phyloP scores from a whole-genome alignment of 768 basidiomycete species.

The Kwoniella newhampshirensis region DNA sequence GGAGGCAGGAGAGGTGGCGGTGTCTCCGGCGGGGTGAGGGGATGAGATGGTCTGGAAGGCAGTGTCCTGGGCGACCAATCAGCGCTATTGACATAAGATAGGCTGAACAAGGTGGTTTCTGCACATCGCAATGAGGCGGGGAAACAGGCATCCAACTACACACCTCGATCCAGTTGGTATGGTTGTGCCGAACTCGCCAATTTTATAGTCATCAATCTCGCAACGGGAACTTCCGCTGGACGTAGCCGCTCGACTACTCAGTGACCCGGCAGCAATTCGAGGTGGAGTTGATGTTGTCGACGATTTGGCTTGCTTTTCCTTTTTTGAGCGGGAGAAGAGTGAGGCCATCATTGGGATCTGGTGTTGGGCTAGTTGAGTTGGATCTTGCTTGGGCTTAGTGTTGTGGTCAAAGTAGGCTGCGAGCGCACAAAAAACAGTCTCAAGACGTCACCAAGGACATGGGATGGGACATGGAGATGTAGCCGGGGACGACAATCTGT shows the following conservation, averaged over 20 bases:
- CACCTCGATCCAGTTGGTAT: not conserved
- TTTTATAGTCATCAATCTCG: no score
- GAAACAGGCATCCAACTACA: no score
- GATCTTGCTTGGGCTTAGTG: no score
- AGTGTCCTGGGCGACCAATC: conserved; percentile 7
- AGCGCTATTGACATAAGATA: no score
- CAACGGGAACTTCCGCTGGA: not conserved
- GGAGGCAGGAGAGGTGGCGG: conserved; percentile 28
- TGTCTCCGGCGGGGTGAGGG: conserved; percentile 15
- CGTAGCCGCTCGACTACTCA: no score
- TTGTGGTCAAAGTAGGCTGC: no score
- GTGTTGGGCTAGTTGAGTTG: not conserved
- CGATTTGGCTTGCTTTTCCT: conserved; percentile 12
- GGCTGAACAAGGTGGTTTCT: no score
- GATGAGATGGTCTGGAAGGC: conserved; percentile 8
- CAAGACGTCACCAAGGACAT: no score
- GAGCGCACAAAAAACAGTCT: no score
- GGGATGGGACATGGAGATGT: no score
- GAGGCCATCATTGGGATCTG: conserved; percentile 10
- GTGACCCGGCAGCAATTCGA: not conserved
- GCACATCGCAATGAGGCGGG: no score
- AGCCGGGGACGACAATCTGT: no score
- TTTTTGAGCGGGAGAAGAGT: conserved; percentile 13
- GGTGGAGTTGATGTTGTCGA: not conserved
- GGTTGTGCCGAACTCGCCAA: not conserved